A percentile compares a stretch with the other conserved stretches of the same genome.
These are phyloP conservation scores for Berberis thunbergii DNA, from an alignment of 164 flowering plant genomes.

Conservation along the genomic window DNA sequence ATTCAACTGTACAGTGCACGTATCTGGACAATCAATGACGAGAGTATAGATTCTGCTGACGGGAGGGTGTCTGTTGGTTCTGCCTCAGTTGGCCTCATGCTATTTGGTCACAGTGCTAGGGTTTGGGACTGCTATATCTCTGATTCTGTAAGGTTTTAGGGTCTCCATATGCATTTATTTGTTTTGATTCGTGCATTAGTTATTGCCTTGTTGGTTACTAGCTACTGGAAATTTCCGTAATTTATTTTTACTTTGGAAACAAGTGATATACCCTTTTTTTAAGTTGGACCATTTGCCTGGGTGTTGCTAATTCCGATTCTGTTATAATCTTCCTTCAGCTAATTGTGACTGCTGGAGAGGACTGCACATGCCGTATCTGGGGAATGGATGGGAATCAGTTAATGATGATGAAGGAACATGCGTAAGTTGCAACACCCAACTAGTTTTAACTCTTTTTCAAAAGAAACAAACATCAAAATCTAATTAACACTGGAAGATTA, in stretches of 20 bases:
- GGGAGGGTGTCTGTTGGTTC: slow-evolving; percentile 14
- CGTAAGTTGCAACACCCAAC: slow-evolving; percentile 39
- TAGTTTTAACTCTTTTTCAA: no score
- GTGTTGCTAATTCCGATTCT: neutral
- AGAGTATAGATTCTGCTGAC: slow-evolving; percentile 18
- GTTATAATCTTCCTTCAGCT: slow-evolving; percentile 30
- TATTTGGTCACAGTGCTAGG: slow-evolving; percentile 92
- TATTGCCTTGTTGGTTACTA: neutral
- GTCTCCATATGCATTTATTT: slow-evolving; percentile 1
- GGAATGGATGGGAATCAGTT: slow-evolving; percentile 63
- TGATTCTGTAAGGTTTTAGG: slow-evolving; percentile 55
- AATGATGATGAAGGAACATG: slow-evolving; percentile 66
- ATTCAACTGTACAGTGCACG: slow-evolving; percentile 62
- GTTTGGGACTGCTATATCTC: slow-evolving; percentile 88
- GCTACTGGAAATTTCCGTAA: neutral
- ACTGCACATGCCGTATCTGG: slow-evolving; percentile 94
- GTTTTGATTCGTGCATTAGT: neutral
- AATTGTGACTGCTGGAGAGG: slow-evolving; percentile 91
- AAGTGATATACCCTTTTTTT: neutral
- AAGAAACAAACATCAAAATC: no score
- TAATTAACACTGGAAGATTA: no score
- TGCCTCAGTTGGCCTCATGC: slow-evolving; percentile 25
- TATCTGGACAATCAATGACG: slow-evolving; percentile 46
- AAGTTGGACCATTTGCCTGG: neutral
- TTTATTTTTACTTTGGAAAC: neutral